Percentiles rank a stretch among this genome's conserved stretches.
Evolutionary conservation across 495 filamentous ascomycete species (phyloP).

Genomic region (Penicillium atrosanguineum): DNA sequence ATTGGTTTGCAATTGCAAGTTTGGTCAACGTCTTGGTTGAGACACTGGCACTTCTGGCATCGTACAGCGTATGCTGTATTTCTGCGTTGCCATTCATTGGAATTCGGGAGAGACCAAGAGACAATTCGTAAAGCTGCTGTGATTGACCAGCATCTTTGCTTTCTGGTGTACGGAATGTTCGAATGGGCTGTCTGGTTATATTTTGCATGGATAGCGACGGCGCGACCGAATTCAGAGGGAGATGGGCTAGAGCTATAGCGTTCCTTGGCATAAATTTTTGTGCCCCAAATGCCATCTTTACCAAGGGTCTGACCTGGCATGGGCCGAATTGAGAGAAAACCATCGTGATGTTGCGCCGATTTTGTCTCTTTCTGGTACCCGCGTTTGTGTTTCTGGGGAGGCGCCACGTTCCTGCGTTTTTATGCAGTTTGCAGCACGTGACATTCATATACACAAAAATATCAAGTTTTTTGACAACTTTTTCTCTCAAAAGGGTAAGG

Average conservation of each 20-base stretch:
- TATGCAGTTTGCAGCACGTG: neutral
- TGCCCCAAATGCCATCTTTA: neutral
- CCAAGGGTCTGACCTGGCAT: neutral
- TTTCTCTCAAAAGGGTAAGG: too few relatives aligned
- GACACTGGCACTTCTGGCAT: conserved; percentile 4
- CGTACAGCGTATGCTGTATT: conserved; percentile 13
- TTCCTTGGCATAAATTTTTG: neutral
- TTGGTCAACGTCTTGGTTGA: conserved; percentile 19
- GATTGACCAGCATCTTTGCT: neutral
- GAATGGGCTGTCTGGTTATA: neutral
- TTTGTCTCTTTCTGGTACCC: neutral
- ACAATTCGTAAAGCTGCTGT: neutral
- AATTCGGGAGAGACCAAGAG: conserved; percentile 17
- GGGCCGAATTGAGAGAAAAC: neutral
- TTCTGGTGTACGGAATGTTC: neutral
- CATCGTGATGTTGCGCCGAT: neutral
- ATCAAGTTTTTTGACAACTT: too few relatives aligned
- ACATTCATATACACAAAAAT: too few relatives aligned
- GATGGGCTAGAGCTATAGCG: neutral
- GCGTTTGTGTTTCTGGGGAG: neutral
- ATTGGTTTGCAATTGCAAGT: conserved; percentile 17
- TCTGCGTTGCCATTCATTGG: conserved; percentile 25
- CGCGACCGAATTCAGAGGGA: neutral
- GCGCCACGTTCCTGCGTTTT: neutral
- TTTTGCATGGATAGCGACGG: too few relatives aligned